Conservation (phyloP, 129 eudicot species). For the Centrapalus pauciflorus region DNA sequence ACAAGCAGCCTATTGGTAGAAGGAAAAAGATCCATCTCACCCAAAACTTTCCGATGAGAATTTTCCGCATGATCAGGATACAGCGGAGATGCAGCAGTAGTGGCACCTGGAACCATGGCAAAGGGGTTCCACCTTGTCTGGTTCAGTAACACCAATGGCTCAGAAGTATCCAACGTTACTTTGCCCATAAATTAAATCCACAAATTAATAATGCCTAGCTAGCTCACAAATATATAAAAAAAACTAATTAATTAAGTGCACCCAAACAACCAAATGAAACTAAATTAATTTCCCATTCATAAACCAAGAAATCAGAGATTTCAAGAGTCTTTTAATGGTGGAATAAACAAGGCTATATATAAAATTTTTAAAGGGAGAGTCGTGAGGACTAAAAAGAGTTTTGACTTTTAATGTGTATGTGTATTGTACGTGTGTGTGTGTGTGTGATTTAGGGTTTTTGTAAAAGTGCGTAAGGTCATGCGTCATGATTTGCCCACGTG, state of each 20-base stretch:
- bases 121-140: conserved; percentile 32
- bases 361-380: background rate
- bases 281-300: conserved; percentile 1
- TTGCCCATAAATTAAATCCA: conserved; percentile 2
- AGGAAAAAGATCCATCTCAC: conserved; percentile 68
- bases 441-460: conserved; percentile 19
- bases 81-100: conserved; percentile 7
- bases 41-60: conserved; percentile 23
- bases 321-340: conserved; percentile 51
- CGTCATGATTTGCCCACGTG: conserved; percentile 57
- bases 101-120: conserved; percentile 19
- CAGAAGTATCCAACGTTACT: conserved; percentile 50
- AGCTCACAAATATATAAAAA: background rate
- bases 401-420: conserved; percentile 12
- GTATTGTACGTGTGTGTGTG: conserved; percentile 19
- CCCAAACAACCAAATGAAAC: background rate
- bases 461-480: conserved; percentile 53
- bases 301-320: too few species aligned
- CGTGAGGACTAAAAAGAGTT: conserved; percentile 21
- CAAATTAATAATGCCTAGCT: too few species aligned
- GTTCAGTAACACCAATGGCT: conserved; percentile 36
- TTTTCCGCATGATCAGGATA: background rate
- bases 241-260: background rate
- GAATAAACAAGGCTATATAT: conserved; percentile 39
- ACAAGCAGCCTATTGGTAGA: conserved; percentile 23